phyloP scores from a whole-genome alignment of 345 rosid species.

The Sisymbrium irio region DNA sequence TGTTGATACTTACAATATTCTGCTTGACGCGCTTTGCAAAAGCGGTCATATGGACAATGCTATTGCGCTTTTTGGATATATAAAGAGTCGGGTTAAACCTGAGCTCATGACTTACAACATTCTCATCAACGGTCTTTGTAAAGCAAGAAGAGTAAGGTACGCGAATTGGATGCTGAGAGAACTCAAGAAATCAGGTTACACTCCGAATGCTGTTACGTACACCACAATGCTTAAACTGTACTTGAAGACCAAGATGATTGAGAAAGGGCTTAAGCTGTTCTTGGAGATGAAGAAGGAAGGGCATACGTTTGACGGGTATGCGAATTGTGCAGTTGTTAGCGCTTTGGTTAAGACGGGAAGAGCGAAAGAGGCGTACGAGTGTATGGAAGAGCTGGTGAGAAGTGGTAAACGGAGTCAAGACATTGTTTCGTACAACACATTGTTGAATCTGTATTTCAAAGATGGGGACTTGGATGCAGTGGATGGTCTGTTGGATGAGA shows the following conservation, averaged over 20 bases:
- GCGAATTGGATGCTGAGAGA: constrained; percentile 55
- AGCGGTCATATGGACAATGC: constrained; percentile 51
- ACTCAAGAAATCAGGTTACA: constrained; percentile 43
- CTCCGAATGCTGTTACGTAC: constrained; percentile 63
- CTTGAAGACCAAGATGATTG: constrained; percentile 44
- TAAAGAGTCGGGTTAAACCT: constrained; percentile 45
- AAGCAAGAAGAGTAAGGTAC: constrained; percentile 41
- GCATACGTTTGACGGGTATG: constrained; percentile 70
- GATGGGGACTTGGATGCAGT: constrained; percentile 57
- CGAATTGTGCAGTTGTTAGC: constrained; percentile 56
- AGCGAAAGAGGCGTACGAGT: constrained; percentile 44
- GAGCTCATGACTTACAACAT: constrained; percentile 58
- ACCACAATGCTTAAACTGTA: constrained; percentile 68
- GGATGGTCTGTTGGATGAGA: constrained; percentile 26
- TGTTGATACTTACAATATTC: constrained; percentile 53
- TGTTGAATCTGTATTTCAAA: constrained; percentile 58
- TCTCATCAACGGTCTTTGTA: constrained; percentile 74
- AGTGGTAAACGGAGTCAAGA: constrained; percentile 46
- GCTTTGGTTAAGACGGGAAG: constrained; percentile 61
- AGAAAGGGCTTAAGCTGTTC: constrained; percentile 54
- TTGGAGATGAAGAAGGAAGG: constrained; percentile 56
- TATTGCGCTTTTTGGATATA: constrained; percentile 47
- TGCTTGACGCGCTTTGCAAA: constrained; percentile 78
- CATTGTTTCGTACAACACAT: constrained; percentile 45
- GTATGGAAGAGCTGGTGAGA: constrained; percentile 38